Percentiles rank a stretch among this genome's conserved stretches.
Evolutionary conservation across 352 stramenopile genomes (phyloP).

Genomic region (Elongisporangium anandrum): DNA sequence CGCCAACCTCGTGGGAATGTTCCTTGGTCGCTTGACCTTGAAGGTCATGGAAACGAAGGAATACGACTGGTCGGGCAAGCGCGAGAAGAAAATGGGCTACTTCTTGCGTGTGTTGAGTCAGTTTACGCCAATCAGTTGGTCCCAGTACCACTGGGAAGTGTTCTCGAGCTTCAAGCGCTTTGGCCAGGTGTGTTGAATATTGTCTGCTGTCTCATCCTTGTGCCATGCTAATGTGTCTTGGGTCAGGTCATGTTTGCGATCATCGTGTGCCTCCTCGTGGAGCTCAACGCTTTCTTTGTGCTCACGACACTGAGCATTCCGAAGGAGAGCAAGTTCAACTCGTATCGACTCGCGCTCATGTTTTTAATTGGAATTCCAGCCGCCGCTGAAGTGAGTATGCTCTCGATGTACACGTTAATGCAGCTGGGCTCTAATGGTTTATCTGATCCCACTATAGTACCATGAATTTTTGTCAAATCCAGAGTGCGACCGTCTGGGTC

Average conservation of each 20-base stretch:
- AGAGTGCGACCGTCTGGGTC: constrained; percentile 63
- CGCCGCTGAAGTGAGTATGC: constrained; percentile 55
- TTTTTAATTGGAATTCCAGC: constrained; percentile 80
- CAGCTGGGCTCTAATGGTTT: background rate
- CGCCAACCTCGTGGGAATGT: constrained; percentile 91
- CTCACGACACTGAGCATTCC: constrained; percentile 85
- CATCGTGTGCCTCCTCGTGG: constrained; percentile 79
- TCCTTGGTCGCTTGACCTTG: constrained; percentile 64
- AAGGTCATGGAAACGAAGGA: constrained; percentile 82
- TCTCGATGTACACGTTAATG: background rate
- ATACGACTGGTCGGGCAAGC: constrained; percentile 88
- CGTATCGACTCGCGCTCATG: constrained; percentile 68
- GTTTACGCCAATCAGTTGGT: constrained; percentile 88
- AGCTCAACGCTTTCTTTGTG: constrained; percentile 94
- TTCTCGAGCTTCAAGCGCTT: constrained; percentile 91
- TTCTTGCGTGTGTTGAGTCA: constrained; percentile 72
- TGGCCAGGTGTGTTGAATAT: constrained; percentile 28
- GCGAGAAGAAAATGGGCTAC: constrained; percentile 62
- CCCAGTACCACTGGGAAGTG: constrained; percentile 88
- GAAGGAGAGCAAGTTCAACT: constrained; percentile 86
- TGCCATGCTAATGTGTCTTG: background rate
- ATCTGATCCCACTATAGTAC: constrained; percentile 32
- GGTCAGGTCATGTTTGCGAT: constrained; percentile 77
- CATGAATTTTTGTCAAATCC: constrained; percentile 85
- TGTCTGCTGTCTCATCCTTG: background rate